phyloP scores from a whole-genome alignment of 345 rosid species.

The Rhodamnia rubescens region DNA sequence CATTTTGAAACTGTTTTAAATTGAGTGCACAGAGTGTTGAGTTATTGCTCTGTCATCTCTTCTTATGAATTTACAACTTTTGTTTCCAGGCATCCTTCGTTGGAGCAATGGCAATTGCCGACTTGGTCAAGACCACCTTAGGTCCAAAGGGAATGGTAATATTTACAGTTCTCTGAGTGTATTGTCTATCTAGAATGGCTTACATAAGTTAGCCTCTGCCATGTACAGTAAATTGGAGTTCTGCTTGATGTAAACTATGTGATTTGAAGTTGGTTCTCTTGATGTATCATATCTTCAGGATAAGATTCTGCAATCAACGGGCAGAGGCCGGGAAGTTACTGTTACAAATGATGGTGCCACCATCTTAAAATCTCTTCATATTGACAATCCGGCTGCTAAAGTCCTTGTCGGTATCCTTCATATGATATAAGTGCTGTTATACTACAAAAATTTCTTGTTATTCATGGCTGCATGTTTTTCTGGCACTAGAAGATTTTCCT shows the following conservation, averaged over 20 bases:
- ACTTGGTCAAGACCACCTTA: constrained; percentile 84
- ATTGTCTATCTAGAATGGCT: not conserved
- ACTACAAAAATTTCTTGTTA: not conserved
- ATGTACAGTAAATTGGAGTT: not conserved
- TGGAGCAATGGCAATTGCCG: constrained; percentile 93
- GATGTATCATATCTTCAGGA: constrained; percentile 33
- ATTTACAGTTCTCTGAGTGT: not conserved
- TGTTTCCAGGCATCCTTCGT: constrained; percentile 67
- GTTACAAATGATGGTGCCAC: constrained; percentile 99
- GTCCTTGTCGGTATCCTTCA: constrained; percentile 81
- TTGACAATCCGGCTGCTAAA: constrained; percentile 96
- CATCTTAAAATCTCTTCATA: constrained; percentile 84
- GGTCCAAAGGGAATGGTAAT: constrained; percentile 98
- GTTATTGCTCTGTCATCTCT: not conserved
- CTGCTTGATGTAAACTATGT: not conserved
- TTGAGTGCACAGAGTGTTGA: not conserved
- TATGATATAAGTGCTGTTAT: not conserved
- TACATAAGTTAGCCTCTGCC: not conserved
- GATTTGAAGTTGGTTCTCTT: constrained; percentile 1
- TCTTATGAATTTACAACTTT: not conserved
- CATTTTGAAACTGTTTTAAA: not conserved
- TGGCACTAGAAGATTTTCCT: not conserved
- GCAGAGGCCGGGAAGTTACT: constrained; percentile 69
- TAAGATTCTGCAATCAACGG: constrained; percentile 93
- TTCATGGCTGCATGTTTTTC: not conserved